phyloP scores from a whole-genome alignment of 192 early-diverging fungal species.

The Mortierella claussenii region DNA sequence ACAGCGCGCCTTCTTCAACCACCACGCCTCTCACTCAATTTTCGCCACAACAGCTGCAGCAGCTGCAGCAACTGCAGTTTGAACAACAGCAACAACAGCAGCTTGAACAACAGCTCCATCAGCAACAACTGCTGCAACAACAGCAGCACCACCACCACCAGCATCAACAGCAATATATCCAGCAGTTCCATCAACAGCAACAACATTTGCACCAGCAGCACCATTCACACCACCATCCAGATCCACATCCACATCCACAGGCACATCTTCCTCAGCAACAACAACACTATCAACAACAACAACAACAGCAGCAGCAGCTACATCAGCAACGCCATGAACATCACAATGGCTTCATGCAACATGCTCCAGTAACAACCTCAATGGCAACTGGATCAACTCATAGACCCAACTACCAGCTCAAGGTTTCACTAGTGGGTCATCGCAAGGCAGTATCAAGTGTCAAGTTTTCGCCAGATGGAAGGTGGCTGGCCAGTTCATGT shows the following conservation, averaged over 20 bases:
- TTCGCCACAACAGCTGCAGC: neutral
- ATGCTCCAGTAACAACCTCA: slow-evolving; percentile 11
- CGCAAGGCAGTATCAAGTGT: slow-evolving; percentile 94
- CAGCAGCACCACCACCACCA: neutral
- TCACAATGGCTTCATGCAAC: neutral
- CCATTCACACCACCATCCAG: neutral
- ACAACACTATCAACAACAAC: too few species aligned
- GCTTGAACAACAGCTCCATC: neutral
- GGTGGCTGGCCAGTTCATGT: slow-evolving; percentile 94
- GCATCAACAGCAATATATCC: neutral
- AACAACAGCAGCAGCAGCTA: neutral
- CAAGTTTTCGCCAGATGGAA: slow-evolving; percentile 98
- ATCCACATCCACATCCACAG: neutral
- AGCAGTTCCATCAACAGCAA: neutral
- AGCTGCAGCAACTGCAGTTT: neutral
- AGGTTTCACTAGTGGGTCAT: slow-evolving; percentile 92
- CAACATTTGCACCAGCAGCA: neutral
- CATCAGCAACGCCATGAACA: slow-evolving; percentile 7
- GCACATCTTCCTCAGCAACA: neutral
- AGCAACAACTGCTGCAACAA: slow-evolving; percentile 1
- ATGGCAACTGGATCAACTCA: slow-evolving; percentile 19
- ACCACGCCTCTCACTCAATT: too few species aligned
- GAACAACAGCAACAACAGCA: slow-evolving; percentile 2
- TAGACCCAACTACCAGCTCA: slow-evolving; percentile 86
- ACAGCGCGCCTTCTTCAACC: neutral